These are phyloP conservation scores for Cymodocea nodosa DNA, from an alignment of 116 monocot species.

Conservation along the genomic window DNA sequence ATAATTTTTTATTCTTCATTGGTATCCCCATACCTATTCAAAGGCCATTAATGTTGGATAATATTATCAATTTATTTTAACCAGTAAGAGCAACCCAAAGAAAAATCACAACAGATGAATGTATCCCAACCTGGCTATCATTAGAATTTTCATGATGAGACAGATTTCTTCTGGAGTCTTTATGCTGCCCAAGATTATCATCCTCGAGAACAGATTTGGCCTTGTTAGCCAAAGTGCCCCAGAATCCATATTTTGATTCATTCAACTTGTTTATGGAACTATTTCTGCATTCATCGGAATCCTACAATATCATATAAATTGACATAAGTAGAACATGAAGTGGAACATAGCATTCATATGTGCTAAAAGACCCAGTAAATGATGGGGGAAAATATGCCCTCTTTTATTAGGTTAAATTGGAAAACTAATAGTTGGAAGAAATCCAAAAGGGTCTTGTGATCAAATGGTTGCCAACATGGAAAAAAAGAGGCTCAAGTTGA, in stretches of 20 bases:
- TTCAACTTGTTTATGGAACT: constrained; percentile 37
- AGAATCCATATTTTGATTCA: constrained; percentile 63
- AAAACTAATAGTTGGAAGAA: too few relatives aligned
- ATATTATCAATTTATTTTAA: not conserved
- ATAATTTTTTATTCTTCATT: too few relatives aligned
- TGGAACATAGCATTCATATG: too few relatives aligned
- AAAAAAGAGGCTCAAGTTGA: too few relatives aligned
- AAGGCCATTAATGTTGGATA: not conserved
- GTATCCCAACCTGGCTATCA: not conserved
- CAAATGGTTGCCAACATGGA: too few relatives aligned
- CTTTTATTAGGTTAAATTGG: too few relatives aligned
- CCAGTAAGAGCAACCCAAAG: not conserved
- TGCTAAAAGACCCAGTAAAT: too few relatives aligned
- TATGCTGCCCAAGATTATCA: constrained; percentile 17
- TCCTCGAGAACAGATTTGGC: constrained; percentile 78
- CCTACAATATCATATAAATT: constrained; percentile 22
- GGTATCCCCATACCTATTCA: too few relatives aligned
- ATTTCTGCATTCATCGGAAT: constrained; percentile 21
- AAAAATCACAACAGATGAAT: not conserved
- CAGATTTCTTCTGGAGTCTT: constrained; percentile 1
- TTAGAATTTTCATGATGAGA: not conserved
- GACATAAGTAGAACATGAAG: too few relatives aligned
- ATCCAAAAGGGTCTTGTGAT: too few relatives aligned
- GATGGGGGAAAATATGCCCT: too few relatives aligned
- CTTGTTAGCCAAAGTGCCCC: constrained; percentile 79